A percentile compares a stretch with the other conserved stretches of the same genome.
Conservation (phyloP, 257 asterid genomes). For the Solanum ahanhuiri region DNA sequence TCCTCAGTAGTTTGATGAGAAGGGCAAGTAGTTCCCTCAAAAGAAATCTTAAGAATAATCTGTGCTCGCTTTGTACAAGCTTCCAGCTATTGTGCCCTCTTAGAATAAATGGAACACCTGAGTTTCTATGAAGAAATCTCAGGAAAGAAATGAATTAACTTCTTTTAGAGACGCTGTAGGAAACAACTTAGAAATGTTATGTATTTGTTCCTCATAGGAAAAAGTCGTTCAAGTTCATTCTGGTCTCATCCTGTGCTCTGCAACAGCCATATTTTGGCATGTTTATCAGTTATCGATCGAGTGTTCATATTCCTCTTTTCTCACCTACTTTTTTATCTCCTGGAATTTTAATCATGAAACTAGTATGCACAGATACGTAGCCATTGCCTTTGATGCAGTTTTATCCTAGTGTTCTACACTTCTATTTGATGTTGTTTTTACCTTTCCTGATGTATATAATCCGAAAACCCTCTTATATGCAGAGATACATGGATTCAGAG, state of each 20-base stretch:
- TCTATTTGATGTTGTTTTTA: not conserved
- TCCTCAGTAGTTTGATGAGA: too few relatives aligned
- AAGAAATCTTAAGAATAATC: too few relatives aligned
- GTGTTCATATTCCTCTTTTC: not conserved
- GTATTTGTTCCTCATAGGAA: not conserved
- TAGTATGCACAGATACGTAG: not conserved
- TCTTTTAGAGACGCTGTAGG: not conserved
- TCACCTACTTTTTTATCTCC: too few relatives aligned
- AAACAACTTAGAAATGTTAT: not conserved
- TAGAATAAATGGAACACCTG: too few relatives aligned
- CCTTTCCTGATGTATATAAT: not conserved
- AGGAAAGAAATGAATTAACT: too few relatives aligned
- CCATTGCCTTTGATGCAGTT: not conserved
- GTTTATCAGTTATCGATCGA: not conserved
- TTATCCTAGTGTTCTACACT: not conserved
- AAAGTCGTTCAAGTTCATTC: not conserved
- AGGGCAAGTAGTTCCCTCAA: too few relatives aligned
- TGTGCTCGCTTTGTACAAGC: too few relatives aligned
- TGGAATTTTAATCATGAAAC: not conserved
- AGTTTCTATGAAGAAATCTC: too few relatives aligned
- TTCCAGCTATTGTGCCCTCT: too few relatives aligned
- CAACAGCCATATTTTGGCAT: not conserved
- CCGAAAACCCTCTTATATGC: slow-evolving; percentile 2
- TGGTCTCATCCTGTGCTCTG: not conserved
- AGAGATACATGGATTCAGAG: slow-evolving; percentile 96